Evolutionary conservation across 345 rosid genomes (phyloP), one percentile per base, ranked within the genome.

Genomic region (Gossypium raimondii): DNA sequence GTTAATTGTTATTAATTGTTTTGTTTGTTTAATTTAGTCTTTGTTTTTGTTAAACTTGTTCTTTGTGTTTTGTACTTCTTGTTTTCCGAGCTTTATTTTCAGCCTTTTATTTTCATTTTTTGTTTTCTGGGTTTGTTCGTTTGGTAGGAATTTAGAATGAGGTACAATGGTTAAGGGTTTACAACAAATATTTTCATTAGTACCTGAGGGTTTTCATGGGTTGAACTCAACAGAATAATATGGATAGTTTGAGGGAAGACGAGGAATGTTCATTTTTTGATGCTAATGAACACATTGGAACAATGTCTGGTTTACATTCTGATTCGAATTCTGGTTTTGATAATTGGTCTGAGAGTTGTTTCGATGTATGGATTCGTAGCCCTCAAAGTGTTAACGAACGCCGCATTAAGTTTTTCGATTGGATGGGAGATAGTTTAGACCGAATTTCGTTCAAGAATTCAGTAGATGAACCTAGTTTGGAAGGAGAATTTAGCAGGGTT

Each of bases 181-280:
- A 55, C 72, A 87, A 83, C 89, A 85, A 75, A 81, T 58, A 78
- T 77, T 84, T 76, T 73, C 63, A 76, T 67, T 44, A 6, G 4
- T 64, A 2, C 7, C n/a, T 76, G 78, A 84, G 77, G 77, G 82
- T 83, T 88, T 88, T 5, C 88, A 90, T 91, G 92, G 93, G 88
- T 86, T 90, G 90, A 86, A 77, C 82, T 82, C 78, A 57, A 73
- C 7, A 70, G 70, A 77, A 77, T 60, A 77, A 93, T 89, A 93
- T 89, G 98, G 90, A 85, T 72, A 81, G 92, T 41, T 77, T 81
- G 76, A 75, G 82, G 10, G 93, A 84, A 72, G 97, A 84, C 0
- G 91, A 87, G 77, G 92, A 84, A 70, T 76, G 71, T 55, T 85
- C 77, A 17, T 93, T 89, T 78, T 93, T 89, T 74, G 97, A 92